Evolutionary conservation across 106 monocot species (phyloP).

Genomic region (Dactylorhiza incarnata): DNA sequence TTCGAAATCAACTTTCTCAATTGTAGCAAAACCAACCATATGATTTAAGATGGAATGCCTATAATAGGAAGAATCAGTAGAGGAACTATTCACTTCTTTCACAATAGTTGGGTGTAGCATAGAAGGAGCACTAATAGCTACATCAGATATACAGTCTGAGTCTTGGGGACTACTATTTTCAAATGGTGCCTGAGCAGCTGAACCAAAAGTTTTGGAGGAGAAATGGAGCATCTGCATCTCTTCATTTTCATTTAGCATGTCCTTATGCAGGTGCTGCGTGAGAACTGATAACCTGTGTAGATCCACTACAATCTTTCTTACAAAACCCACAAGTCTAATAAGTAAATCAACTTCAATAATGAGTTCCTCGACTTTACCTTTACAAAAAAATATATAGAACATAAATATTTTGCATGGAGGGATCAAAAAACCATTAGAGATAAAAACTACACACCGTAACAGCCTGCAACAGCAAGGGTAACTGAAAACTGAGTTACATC

Average conservation of each 20-base stretch:
- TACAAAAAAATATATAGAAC: slow-evolving; percentile 13
- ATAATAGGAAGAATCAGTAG: slow-evolving; percentile 9
- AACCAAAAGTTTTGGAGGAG: slow-evolving; percentile 18
- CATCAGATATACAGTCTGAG: neutral
- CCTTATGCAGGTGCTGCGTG: slow-evolving; percentile 16
- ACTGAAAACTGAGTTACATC: slow-evolving; percentile 43
- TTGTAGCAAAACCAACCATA: slow-evolving; percentile 32
- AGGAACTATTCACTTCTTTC: slow-evolving; percentile 11
- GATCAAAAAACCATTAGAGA: slow-evolving; percentile 11
- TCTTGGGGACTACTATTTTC: slow-evolving; percentile 15
- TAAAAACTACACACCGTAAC: slow-evolving; percentile 37
- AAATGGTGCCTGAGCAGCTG: slow-evolving; percentile 7
- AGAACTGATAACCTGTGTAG: slow-evolving; percentile 34
- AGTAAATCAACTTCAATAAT: slow-evolving; percentile 38
- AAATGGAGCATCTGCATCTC: slow-evolving; percentile 32
- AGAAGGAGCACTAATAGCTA: slow-evolving; percentile 11
- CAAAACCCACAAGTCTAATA: slow-evolving; percentile 26
- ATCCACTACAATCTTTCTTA: slow-evolving; percentile 34
- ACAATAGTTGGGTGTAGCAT: slow-evolving; percentile 10
- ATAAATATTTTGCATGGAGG: slow-evolving; percentile 3
- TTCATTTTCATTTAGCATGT: slow-evolving; percentile 10
- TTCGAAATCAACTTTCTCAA: slow-evolving; percentile 31
- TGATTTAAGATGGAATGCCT: slow-evolving; percentile 45
- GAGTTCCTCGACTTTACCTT: slow-evolving; percentile 40
- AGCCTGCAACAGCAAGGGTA: slow-evolving; percentile 36